phyloP scores from a whole-genome alignment of 805 yeast species.

The Candida montana region DNA sequence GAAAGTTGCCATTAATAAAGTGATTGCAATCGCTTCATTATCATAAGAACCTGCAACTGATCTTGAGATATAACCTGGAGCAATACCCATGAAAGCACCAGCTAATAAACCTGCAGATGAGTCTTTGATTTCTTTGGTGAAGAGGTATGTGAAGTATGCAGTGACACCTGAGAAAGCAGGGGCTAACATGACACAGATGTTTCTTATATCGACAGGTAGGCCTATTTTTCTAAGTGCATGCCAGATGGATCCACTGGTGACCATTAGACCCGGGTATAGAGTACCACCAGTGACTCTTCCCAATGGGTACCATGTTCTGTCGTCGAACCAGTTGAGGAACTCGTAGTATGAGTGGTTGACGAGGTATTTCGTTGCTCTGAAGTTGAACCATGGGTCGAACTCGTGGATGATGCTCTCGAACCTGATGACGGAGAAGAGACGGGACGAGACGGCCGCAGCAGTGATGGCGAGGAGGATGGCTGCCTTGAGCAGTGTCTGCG shows the following conservation, averaged over 20 bases:
- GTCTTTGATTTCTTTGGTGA: conserved; percentile 88
- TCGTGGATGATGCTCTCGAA: conserved; percentile 97
- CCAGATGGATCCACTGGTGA: conserved; percentile 90
- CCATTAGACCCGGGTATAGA: conserved; percentile 96
- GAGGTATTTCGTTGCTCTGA: conserved; percentile 90
- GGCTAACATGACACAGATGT: conserved; percentile 91
- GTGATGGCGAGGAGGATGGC: conserved; percentile 72
- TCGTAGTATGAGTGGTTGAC: conserved; percentile 81
- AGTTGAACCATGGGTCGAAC: conserved; percentile 96
- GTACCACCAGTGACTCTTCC: conserved; percentile 99
- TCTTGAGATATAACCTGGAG: conserved; percentile 97
- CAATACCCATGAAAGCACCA: conserved; percentile 94
- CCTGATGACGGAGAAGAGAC: conserved; percentile 93
- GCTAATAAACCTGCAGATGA: conserved; percentile 85
- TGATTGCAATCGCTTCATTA: conserved; percentile 98
- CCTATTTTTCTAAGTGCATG: conserved; percentile 57
- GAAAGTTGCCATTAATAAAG: conserved; percentile 91
- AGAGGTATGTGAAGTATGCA: conserved; percentile 80
- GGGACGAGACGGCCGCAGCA: conserved; percentile 86
- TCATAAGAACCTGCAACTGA: conserved; percentile 99
- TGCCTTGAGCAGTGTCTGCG: conserved; percentile 40
- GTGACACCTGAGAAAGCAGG: conserved; percentile 95
- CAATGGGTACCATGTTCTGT: conserved; percentile 97
- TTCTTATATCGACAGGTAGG: conserved; percentile 89
- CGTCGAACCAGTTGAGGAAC: conserved; percentile 97